Conservation (phyloP, 164 flowering plant species). For the Platanus orientalis region DNA sequence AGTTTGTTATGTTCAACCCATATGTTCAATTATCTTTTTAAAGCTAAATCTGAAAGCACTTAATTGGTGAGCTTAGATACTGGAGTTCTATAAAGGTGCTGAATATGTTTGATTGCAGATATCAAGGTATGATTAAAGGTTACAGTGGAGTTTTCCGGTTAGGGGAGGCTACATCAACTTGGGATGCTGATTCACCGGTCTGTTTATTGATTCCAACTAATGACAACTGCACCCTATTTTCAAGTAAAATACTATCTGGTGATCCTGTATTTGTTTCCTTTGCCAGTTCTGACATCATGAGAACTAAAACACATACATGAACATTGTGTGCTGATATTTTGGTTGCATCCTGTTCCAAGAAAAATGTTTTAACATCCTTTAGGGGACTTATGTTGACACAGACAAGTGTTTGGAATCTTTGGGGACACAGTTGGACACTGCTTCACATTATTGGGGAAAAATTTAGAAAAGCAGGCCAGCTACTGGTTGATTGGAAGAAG, state of each 20-base stretch:
- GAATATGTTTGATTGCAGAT: conserved; percentile 43
- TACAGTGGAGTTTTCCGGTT: conserved; percentile 89
- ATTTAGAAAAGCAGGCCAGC: too few species aligned
- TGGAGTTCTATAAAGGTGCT: neutral
- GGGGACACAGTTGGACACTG: too few species aligned
- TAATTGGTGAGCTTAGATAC: neutral
- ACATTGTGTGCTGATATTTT: neutral
- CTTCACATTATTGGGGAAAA: too few species aligned
- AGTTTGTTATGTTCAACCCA: neutral
- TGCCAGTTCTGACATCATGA: neutral
- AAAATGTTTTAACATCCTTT: too few species aligned
- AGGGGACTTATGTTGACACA: too few species aligned
- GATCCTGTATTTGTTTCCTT: conserved; percentile 3
- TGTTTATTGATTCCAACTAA: conserved; percentile 30
- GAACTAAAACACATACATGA: neutral
- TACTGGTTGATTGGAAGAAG: too few species aligned
- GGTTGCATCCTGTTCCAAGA: neutral
- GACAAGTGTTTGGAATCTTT: too few species aligned
- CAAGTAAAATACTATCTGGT: conserved; percentile 4
- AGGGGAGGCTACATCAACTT: conserved; percentile 98
- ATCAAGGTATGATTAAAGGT: conserved; percentile 90
- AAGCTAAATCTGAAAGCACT: neutral
- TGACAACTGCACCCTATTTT: conserved; percentile 4
- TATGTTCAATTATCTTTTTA: neutral
- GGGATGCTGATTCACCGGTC: conserved; percentile 99